Base-by-base conservation (phyloP, 1,284 basidiomycete genomes). In the Phenoliferia sp. region DNA sequence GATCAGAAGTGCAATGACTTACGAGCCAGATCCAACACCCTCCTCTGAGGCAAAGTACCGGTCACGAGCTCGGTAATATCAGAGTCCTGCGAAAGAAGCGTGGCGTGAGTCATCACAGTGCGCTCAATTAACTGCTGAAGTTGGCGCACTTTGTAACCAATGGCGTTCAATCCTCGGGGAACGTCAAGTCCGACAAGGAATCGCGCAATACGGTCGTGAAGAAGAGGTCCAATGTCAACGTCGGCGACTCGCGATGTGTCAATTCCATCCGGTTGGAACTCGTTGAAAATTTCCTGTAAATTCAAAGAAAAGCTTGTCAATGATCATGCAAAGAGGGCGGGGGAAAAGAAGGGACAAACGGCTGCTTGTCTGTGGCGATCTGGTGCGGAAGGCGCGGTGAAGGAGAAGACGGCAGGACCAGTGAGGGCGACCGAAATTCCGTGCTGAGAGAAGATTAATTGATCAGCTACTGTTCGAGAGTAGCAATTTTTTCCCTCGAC, bases 331-430 rank as follows among this genome's bases (percentile, higher is more conserved):
- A 44, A 22, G 39, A 44, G 39, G 39, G 22, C 39, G 39, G 22
- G 39, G 39, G 39, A 44, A 44, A 26, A 44, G 39, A 22, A 12
- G 12, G 39, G 12, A 52, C 48, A 26, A 22, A 52, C 48, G 15
- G 94, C 85, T 1, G 89, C 91, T 78, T 92, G 88, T 57, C 94
- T 88, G 80, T 98, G 94, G 62, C 94, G 88, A 66, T 89, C 86
- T 3, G 94, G 93, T 0, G 90, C 87, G 2, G 92, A 94, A 6
- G 94, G 92, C 0, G 94, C 88, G 5, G 94, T 96, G 80, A 94
- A 96, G 77, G 90, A 86, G 84, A 96, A 96, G 56, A 96, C 93
- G 83, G 77, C 69, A 36, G 94, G 93, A n/a, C 90, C 92, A 31
- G 92, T 92, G 64, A 95, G 80, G 3, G 92, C 91, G 63, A 96